These are phyloP conservation scores for Calycina herbarum DNA, from an alignment of 2,329 filamentous ascomycete species.

Conservation along the genomic window DNA sequence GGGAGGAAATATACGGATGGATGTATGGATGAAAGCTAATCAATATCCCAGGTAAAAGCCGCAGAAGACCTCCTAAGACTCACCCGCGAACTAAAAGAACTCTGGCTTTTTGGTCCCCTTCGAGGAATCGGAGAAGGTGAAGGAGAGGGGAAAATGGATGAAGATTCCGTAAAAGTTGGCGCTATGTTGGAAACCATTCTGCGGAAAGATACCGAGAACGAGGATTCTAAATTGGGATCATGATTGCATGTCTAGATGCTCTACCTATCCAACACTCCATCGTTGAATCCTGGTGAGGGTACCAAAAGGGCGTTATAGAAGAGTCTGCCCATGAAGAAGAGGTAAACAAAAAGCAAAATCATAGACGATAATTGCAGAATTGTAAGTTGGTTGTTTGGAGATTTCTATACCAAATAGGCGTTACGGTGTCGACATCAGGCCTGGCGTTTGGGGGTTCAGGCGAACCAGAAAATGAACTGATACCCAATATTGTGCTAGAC, in stretches of 20 bases:
- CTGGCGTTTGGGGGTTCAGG: background rate
- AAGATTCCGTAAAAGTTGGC: slow-evolving; percentile 39
- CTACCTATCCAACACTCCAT: too few species aligned
- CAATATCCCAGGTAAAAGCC: slow-evolving; percentile 31
- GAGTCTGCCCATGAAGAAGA: too few species aligned
- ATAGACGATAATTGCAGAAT: too few species aligned
- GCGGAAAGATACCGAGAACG: slow-evolving; percentile 15
- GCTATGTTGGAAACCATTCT: slow-evolving; percentile 31
- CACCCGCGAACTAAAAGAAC: slow-evolving; percentile 49
- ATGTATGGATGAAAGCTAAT: background rate
- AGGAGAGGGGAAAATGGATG: slow-evolving; percentile 40
- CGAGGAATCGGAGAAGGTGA: slow-evolving; percentile 46
- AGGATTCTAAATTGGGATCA: background rate
- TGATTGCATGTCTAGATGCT: background rate
- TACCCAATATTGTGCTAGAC: background rate
- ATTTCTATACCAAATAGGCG: too few species aligned
- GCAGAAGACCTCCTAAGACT: slow-evolving; percentile 47
- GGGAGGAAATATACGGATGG: background rate
- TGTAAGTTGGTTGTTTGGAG: too few species aligned
- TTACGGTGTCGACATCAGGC: background rate
- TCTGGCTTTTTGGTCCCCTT: slow-evolving; percentile 52
- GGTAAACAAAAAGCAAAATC: too few species aligned
- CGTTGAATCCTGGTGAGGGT: too few species aligned
- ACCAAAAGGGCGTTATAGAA: too few species aligned
- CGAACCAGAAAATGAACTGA: background rate